Conservation (phyloP, 148 eudicot species). For the Suaeda aralocaspica region DNA sequence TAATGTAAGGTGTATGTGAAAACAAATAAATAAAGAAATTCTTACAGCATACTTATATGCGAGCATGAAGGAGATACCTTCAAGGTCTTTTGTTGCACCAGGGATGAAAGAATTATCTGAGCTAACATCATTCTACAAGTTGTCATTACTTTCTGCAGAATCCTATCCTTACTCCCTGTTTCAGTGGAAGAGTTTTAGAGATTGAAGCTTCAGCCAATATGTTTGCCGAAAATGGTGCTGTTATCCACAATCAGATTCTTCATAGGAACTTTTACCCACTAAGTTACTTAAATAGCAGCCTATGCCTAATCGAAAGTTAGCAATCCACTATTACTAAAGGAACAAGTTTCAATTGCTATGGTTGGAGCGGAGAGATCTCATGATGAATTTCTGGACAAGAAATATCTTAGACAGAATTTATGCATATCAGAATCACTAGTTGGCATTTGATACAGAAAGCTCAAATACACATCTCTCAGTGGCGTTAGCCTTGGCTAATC, state of each 20-base stretch:
- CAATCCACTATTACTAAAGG: conserved; percentile 82
- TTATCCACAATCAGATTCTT: conserved; percentile 70
- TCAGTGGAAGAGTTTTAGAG: conserved; percentile 48
- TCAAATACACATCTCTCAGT: conserved; percentile 61
- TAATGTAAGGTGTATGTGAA: background rate
- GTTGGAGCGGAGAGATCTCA: conserved; percentile 85
- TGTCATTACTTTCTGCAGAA: conserved; percentile 43
- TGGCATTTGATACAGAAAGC: no score
- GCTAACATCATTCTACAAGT: conserved; percentile 33
- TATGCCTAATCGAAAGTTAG: conserved; percentile 81
- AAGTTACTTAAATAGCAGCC: conserved; percentile 83
- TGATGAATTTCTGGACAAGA: conserved; percentile 54
- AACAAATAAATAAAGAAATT: background rate
- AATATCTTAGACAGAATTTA: background rate
- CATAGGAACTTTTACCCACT: conserved; percentile 94
- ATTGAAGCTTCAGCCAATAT: conserved; percentile 37
- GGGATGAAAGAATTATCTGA: conserved; percentile 34
- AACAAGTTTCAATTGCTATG: conserved; percentile 87
- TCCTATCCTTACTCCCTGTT: conserved; percentile 37
- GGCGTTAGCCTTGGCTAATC: conserved; percentile 80
- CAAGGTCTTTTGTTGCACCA: conserved; percentile 50
- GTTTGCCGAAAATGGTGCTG: conserved; percentile 40
- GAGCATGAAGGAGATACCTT: conserved; percentile 44
- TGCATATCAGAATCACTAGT: background rate
- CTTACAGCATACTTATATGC: background rate